Conservation (phyloP, 1,284 basidiomycete genomes). For the Fomitiporia mediterranea region DNA sequence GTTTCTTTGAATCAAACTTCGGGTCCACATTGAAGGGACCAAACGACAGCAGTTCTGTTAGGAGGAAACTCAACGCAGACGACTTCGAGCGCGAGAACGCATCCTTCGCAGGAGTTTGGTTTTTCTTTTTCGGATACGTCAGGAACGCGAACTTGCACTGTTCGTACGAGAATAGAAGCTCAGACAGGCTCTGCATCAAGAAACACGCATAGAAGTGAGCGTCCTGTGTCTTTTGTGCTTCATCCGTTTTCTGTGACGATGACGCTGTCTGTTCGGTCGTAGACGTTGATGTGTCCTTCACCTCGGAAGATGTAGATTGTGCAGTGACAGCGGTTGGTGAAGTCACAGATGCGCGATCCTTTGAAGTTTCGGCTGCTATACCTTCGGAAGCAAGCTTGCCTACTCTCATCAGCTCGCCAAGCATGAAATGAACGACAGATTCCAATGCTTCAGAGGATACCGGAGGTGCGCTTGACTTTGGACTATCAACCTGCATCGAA, state of each 20-base stretch:
- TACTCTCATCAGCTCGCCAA: constrained; percentile 65
- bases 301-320: neutral
- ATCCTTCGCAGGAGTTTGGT: constrained; percentile 60
- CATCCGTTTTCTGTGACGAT: neutral
- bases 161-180: constrained; percentile 91
- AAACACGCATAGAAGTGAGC: constrained; percentile 69
- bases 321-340: constrained; percentile 16
- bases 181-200: constrained; percentile 88
- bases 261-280: constrained; percentile 6
- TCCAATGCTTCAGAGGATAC: constrained; percentile 52
- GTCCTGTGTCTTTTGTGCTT: constrained; percentile 7
- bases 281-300: neutral
- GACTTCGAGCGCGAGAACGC: constrained; percentile 49
- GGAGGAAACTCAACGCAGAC: constrained; percentile 70
- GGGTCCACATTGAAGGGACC: constrained; percentile 64
- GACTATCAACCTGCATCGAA: constrained; percentile 65
- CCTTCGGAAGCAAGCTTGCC: constrained; percentile 43
- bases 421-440: constrained; percentile 64
- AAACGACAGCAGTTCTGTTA: constrained; percentile 74
- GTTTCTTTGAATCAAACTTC: constrained; percentile 48
- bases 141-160: constrained; percentile 87
- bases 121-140: constrained; percentile 70
- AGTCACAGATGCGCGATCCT: constrained; percentile 16
- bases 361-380: constrained; percentile 17
- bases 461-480: constrained; percentile 25